A percentile compares a stretch with the other conserved stretches of the same genome.
phyloP scores from a whole-genome alignment of 805 yeast species.

The Starmerella apis region DNA sequence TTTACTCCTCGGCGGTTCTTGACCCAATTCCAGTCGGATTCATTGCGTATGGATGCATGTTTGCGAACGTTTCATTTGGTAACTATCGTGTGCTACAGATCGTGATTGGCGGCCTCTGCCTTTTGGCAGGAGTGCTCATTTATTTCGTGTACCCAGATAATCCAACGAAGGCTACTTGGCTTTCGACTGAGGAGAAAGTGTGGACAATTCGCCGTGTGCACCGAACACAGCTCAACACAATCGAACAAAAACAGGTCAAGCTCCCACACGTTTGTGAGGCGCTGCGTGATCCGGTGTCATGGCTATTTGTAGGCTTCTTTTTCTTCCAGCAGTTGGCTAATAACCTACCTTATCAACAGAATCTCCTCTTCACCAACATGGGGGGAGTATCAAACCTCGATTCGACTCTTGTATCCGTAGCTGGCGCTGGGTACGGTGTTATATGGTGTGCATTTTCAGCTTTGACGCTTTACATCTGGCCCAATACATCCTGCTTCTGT shows the following conservation, averaged over 20 bases:
- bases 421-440: slow-evolving; percentile 37
- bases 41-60: slow-evolving; percentile 31
- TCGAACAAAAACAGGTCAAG: slow-evolving; percentile 41
- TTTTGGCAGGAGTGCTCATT: slow-evolving; percentile 33
- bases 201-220: slow-evolving; percentile 41
- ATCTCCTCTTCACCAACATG: slow-evolving; percentile 36
- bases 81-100: slow-evolving; percentile 46
- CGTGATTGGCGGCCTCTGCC: slow-evolving; percentile 45
- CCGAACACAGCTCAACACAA: slow-evolving; percentile 33
- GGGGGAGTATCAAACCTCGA: slow-evolving; percentile 34
- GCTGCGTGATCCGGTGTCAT: slow-evolving; percentile 40
- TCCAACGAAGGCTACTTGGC: slow-evolving; percentile 44
- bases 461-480: slow-evolving; percentile 27
- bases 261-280: slow-evolving; percentile 43
- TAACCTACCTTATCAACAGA: slow-evolving; percentile 40
- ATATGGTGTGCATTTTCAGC: slow-evolving; percentile 32
- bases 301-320: slow-evolving; percentile 32
- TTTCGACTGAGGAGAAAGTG: slow-evolving; percentile 42
- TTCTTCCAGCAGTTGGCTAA: slow-evolving; percentile 40
- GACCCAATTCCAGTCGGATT: slow-evolving; percentile 45
- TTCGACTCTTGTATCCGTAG: slow-evolving; percentile 42
- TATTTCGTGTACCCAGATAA: slow-evolving; percentile 44
- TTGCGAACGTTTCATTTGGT: slow-evolving; percentile 24
- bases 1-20: slow-evolving; percentile 43
- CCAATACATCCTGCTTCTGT: slow-evolving; percentile 32